Conservation (phyloP, 208 protist species). For the Trypanosoma cruzi region DNA sequence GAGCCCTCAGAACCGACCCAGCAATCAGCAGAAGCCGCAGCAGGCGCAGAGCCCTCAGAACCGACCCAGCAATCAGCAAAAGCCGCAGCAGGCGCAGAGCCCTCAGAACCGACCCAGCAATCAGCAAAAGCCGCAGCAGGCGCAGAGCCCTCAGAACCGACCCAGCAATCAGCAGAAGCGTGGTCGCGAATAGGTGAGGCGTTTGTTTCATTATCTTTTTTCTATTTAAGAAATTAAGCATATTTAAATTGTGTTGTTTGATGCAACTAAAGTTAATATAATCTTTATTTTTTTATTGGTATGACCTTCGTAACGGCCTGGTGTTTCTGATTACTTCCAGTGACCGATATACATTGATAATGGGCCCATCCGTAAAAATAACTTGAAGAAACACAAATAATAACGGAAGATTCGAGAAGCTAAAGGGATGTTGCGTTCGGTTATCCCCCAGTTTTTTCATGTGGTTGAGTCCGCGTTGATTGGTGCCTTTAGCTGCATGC, state of each 20-base stretch:
- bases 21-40: not conserved
- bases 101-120: not conserved
- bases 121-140: not conserved
- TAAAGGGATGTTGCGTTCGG: not conserved
- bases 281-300: not conserved
- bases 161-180: slow-evolving; percentile 1
- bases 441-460: not conserved
- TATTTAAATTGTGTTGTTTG: not conserved
- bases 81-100: not conserved
- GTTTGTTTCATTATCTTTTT: not conserved
- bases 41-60: not conserved
- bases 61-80: not conserved
- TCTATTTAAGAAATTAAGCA: not conserved
- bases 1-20: not conserved
- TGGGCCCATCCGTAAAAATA: not conserved
- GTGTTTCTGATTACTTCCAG: not conserved
- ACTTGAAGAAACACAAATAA: slow-evolving; percentile 6
- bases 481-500: not conserved
- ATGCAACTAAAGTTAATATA: not conserved
- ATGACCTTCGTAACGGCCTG: not conserved
- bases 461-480: not conserved
- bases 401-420: not conserved
- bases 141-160: not conserved
- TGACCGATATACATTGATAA: not conserved
- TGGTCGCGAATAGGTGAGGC: slow-evolving; percentile 8